These are phyloP conservation scores for Phytophthora idaei DNA, from an alignment of 352 stramenopile genomes.

Conservation along the genomic window DNA sequence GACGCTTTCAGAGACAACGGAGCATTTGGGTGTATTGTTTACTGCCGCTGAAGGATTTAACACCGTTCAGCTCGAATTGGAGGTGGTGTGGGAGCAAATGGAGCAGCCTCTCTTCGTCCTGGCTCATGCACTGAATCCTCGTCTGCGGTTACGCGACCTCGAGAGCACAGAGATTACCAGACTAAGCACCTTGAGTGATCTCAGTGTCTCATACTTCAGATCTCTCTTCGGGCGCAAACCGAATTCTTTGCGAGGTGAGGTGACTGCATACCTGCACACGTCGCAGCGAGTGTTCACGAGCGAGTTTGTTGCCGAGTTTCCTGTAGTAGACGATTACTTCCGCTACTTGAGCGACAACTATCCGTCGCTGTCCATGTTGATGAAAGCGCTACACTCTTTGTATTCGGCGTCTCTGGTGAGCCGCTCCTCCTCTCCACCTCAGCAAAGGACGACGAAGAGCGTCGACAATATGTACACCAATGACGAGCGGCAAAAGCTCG, in stretches of 20 bases:
- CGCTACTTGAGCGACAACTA: conserved; percentile 70
- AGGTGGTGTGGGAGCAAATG: conserved; percentile 56
- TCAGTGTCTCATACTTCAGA: conserved; percentile 61
- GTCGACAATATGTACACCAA: conserved; percentile 11
- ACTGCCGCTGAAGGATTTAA: conserved; percentile 51
- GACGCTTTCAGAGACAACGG: conserved; percentile 49
- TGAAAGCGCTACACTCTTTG: conserved; percentile 64
- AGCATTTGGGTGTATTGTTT: conserved; percentile 53
- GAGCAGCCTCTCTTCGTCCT: conserved; percentile 76
- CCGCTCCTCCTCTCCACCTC: not conserved
- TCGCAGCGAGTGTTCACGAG: conserved; percentile 57
- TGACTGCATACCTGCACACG: conserved; percentile 71
- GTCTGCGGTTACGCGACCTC: conserved; percentile 48
- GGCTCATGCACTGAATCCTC: conserved; percentile 64
- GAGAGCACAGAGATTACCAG: conserved; percentile 55
- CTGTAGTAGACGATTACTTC: conserved; percentile 66
- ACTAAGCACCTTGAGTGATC: conserved; percentile 63
- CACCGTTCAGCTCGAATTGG: conserved; percentile 53
- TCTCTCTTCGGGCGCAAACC: conserved; percentile 52
- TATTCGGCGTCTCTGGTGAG: conserved; percentile 30
- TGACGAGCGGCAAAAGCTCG: conserved; percentile 36
- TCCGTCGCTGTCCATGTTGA: conserved; percentile 65
- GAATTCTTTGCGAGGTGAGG: conserved; percentile 57
- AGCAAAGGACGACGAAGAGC: conserved; percentile 10
- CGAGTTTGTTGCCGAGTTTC: conserved; percentile 63